A percentile compares a stretch with the other conserved stretches of the same genome.
phyloP scores from a whole-genome alignment of 2,329 filamentous ascomycete species.

The Botryosphaeria dothidea region DNA sequence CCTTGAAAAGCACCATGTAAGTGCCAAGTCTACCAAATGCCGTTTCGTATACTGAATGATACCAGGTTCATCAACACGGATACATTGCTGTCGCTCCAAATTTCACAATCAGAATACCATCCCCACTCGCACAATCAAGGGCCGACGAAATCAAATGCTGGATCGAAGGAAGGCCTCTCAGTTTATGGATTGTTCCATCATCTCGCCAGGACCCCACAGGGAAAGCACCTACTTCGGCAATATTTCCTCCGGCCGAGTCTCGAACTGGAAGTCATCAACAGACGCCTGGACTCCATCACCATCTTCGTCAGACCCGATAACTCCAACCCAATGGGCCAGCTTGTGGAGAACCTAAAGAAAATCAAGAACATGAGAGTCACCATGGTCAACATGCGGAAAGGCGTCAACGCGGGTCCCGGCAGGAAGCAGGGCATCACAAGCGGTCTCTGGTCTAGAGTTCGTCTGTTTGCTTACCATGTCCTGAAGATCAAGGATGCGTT shows the following conservation, averaged over 20 bases:
- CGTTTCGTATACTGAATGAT: slow-evolving; percentile 7
- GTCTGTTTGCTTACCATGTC: slow-evolving; percentile 68
- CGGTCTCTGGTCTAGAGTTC: slow-evolving; percentile 73
- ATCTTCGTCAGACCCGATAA: slow-evolving; percentile 71
- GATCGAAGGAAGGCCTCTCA: slow-evolving; percentile 78
- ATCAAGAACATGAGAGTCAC: slow-evolving; percentile 74
- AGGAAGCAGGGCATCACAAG: slow-evolving; percentile 59
- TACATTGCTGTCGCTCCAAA: slow-evolving; percentile 78
- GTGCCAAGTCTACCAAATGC: slow-evolving; percentile 20
- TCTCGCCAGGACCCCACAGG: slow-evolving; percentile 76
- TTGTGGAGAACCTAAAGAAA: slow-evolving; percentile 64
- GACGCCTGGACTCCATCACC: slow-evolving; percentile 70
- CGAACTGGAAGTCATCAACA: slow-evolving; percentile 66
- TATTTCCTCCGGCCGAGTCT: slow-evolving; percentile 78
- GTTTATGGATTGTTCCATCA: slow-evolving; percentile 80
- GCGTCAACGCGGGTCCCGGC: slow-evolving; percentile 60
- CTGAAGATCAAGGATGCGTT: slow-evolving; percentile 69
- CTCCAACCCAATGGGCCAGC: slow-evolving; percentile 51
- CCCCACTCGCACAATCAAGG: slow-evolving; percentile 79
- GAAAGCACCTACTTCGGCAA: slow-evolving; percentile 71
- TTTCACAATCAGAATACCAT: slow-evolving; percentile 79
- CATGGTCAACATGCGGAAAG: slow-evolving; percentile 73
- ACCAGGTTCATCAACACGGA: slow-evolving; percentile 81
- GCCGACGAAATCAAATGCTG: slow-evolving; percentile 59
- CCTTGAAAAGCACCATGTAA: slow-evolving; percentile 62